Percentiles rank a stretch among this genome's conserved stretches.
Conservation (phyloP, 2,329 filamentous ascomycete species). For the Botrytis aclada region DNA sequence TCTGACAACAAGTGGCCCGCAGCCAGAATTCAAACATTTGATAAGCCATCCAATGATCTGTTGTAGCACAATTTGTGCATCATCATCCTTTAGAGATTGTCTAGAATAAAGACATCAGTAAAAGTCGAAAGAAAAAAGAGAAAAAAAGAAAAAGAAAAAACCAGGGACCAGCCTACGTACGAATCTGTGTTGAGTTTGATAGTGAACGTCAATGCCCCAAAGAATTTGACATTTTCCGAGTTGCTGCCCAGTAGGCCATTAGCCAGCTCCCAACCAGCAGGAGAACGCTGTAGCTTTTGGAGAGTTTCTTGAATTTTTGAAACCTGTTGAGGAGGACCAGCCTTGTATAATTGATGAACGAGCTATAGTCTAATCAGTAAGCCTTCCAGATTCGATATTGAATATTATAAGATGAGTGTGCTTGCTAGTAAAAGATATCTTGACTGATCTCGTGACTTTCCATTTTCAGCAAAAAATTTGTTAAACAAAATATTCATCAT, state of each 20-base stretch:
- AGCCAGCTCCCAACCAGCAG: conserved; percentile 82
- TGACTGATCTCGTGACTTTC: neutral
- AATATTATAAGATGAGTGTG: neutral
- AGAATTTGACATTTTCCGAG: conserved; percentile 80
- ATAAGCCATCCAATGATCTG: conserved; percentile 63
- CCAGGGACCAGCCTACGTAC: conserved; percentile 49
- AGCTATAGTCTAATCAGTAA: conserved; percentile 36
- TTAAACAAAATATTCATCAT: neutral
- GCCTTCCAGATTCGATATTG: neutral
- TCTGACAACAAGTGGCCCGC: conserved; percentile 60
- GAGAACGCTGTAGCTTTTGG: conserved; percentile 73
- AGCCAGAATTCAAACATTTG: conserved; percentile 49
- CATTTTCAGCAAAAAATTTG: neutral
- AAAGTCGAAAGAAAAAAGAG: neutral
- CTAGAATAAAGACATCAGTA: conserved; percentile 35
- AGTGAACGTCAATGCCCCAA: conserved; percentile 87
- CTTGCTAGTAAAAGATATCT: neutral
- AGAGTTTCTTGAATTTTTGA: conserved; percentile 67
- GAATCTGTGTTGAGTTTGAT: conserved; percentile 93
- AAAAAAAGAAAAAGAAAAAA: neutral
- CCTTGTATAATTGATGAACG: conserved; percentile 50
- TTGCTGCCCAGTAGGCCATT: conserved; percentile 67
- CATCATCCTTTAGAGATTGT: conserved; percentile 52
- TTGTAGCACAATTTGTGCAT: conserved; percentile 57
- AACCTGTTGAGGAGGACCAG: conserved; percentile 43